Percentiles rank a stretch among this genome's conserved stretches.
phyloP scores from a whole-genome alignment of 306 rosid genomes.

The Cucurbita argyrosperma region DNA sequence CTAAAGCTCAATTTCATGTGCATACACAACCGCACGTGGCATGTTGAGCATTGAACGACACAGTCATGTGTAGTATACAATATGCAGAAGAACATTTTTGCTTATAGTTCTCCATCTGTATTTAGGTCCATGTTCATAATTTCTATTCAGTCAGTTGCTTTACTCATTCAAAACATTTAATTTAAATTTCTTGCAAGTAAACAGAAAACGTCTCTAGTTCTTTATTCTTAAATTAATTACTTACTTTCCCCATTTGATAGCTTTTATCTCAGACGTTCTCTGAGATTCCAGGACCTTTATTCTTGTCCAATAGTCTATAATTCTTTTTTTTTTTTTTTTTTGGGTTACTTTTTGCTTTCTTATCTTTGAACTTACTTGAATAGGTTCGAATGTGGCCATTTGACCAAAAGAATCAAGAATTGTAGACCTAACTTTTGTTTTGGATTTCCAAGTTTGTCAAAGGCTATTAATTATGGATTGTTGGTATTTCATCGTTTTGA shows the following conservation, averaged over 20 bases:
- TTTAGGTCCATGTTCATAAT: not conserved
- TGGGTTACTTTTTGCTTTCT: not conserved
- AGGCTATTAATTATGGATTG: not conserved
- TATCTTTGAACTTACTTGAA: not conserved
- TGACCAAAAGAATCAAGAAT: not conserved
- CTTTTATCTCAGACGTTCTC: not conserved
- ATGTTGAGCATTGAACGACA: not conserved
- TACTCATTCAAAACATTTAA: not conserved
- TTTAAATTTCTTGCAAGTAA: not conserved
- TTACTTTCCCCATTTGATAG: not conserved
- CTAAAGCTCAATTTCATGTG: not conserved
- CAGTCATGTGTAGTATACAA: not conserved
- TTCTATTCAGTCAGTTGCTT: not conserved
- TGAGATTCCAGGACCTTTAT: not conserved
- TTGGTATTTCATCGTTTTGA: constrained; percentile 10
- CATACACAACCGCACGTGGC: not conserved
- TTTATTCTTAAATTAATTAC: not conserved
- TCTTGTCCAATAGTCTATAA: not conserved
- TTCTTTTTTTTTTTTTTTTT: not conserved
- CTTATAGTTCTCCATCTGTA: not conserved
- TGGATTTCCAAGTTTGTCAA: not conserved
- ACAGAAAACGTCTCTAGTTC: not conserved
- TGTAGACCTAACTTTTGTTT: not conserved
- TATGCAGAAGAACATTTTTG: not conserved
- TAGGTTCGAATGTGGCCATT: not conserved